Conservation (phyloP, 2,329 filamentous ascomycete genomes). For the Fusarium begoniae region DNA sequence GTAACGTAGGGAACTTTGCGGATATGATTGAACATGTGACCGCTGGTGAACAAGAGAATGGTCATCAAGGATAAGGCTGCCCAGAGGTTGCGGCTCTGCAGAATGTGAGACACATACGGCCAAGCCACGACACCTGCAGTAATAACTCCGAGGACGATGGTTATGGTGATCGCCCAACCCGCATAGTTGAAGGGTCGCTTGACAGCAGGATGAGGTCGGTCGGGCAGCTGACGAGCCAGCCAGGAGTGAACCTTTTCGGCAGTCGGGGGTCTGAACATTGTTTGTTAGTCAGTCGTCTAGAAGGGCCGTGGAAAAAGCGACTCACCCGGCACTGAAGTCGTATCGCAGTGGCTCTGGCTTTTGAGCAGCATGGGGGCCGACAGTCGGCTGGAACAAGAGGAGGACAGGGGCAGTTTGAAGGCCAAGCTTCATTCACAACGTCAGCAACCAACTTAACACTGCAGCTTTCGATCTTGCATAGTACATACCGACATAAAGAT, state of each 20-base stretch:
- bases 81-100: slow-evolving; percentile 95
- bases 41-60: slow-evolving; percentile 92
- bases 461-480: neutral
- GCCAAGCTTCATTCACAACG: slow-evolving; percentile 73
- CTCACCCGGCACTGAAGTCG: slow-evolving; percentile 85
- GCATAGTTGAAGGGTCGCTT: slow-evolving; percentile 88
- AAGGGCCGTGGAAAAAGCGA: neutral
- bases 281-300: neutral
- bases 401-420: slow-evolving; percentile 95
- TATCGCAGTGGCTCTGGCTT: slow-evolving; percentile 77
- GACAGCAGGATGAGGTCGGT: slow-evolving; percentile 79
- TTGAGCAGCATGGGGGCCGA: slow-evolving; percentile 78
- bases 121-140: slow-evolving; percentile 77
- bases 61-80: slow-evolving; percentile 87
- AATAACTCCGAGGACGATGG: slow-evolving; percentile 73
- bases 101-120: slow-evolving; percentile 80
- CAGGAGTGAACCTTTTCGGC: slow-evolving; percentile 84
- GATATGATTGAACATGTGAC: slow-evolving; percentile 99
- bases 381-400: slow-evolving; percentile 85
- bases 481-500: slow-evolving; percentile 81
- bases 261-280: slow-evolving; percentile 65
- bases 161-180: slow-evolving; percentile 73
- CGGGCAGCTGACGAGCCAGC: slow-evolving; percentile 81
- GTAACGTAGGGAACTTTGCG: slow-evolving; percentile 93
- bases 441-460: slow-evolving; percentile 9